Conservation (phyloP, 2,329 filamentous ascomycete genomes). For the Aureobasidium sp. region DNA sequence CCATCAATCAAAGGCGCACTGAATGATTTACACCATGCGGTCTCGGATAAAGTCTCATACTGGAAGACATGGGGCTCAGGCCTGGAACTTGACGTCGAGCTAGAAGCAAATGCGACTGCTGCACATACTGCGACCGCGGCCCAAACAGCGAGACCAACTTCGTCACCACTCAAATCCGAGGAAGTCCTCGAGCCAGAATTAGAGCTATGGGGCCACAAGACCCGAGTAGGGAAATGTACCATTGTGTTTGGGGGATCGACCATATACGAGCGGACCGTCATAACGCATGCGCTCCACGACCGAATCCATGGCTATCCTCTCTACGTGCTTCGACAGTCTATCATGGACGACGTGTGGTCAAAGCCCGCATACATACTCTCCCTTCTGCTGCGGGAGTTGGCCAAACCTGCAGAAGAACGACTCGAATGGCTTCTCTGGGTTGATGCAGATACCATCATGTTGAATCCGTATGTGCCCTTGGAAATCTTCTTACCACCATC, state of each 20-base stretch:
- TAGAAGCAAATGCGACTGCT: background rate
- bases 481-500: constrained; percentile 33
- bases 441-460: constrained; percentile 37
- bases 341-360: constrained; percentile 38
- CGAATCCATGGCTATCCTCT: constrained; percentile 35
- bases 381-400: constrained; percentile 31
- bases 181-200: background rate
- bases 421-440: constrained; percentile 39
- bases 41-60: constrained; percentile 25
- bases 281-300: constrained; percentile 35
- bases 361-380: constrained; percentile 38
- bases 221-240: constrained; percentile 32
- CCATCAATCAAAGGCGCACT: constrained; percentile 27
- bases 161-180: background rate
- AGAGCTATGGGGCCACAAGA: constrained; percentile 25
- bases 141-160: constrained; percentile 1
- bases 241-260: constrained; percentile 31
- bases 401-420: constrained; percentile 31
- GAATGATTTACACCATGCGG: constrained; percentile 26
- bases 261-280: constrained; percentile 34
- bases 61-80: constrained; percentile 20
- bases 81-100: background rate
- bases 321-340: constrained; percentile 33
- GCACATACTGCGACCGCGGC: constrained; percentile 14
- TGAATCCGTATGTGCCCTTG: constrained; percentile 35